Evolutionary conservation across 495 filamentous ascomycete genomes (phyloP).

Genomic region (Neurospora sp.): DNA sequence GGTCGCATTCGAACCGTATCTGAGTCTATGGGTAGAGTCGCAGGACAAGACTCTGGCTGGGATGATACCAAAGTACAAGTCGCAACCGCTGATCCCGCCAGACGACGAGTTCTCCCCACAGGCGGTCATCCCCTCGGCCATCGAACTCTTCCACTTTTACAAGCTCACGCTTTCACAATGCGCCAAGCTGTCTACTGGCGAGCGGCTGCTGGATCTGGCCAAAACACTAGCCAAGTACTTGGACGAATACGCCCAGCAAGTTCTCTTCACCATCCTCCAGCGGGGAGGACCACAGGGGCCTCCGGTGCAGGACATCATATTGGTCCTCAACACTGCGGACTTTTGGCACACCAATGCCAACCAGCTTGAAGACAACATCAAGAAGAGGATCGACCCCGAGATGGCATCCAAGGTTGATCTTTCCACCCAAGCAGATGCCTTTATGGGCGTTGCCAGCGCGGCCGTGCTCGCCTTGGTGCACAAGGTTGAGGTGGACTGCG

Average conservation of each 20-base stretch:
- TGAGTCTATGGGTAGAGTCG: slow-evolving; percentile 93
- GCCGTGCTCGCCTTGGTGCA: slow-evolving; percentile 76
- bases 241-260: slow-evolving; percentile 90
- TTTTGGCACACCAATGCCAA: slow-evolving; percentile 92
- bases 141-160: slow-evolving; percentile 95
- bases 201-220: slow-evolving; percentile 74
- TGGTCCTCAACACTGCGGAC: slow-evolving; percentile 92
- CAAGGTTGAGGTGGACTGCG: slow-evolving; percentile 70
- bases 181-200: slow-evolving; percentile 86
- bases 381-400: slow-evolving; percentile 70
- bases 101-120: slow-evolving; percentile 92
- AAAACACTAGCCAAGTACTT: slow-evolving; percentile 85
- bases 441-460: slow-evolving; percentile 88
- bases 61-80: slow-evolving; percentile 83
- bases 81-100: slow-evolving; percentile 64
- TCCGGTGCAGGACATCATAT: slow-evolving; percentile 63
- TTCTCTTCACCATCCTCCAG: slow-evolving; percentile 70
- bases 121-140: slow-evolving; percentile 84
- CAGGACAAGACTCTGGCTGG: slow-evolving; percentile 82
- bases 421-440: slow-evolving; percentile 85
- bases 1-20: slow-evolving; percentile 92
- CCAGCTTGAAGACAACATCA: slow-evolving; percentile 91
- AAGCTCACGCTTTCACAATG: slow-evolving; percentile 85
- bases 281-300: slow-evolving; percentile 47
- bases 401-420: slow-evolving; percentile 69